Base-by-base conservation (phyloP, 75 land plant genomes). In the Cupressus sempervirens region DNA sequence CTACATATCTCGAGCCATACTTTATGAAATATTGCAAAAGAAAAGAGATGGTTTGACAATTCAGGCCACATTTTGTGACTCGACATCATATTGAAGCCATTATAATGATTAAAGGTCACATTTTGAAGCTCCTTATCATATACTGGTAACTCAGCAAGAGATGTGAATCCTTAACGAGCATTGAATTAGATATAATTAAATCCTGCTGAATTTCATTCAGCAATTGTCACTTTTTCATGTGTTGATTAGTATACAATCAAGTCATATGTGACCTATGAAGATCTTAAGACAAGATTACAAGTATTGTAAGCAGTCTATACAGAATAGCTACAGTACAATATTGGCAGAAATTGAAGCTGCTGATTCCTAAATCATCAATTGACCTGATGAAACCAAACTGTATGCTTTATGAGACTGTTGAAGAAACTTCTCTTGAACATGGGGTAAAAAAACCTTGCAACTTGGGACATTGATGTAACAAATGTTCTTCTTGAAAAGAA, bases 391-490 rank as follows among this genome's bases (percentile, higher is more conserved):
- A 84, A 67, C 83, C 88, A 40, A 90, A 90, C 43, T 88, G 88
- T 43, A 87, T 87, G 20, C 58, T 85, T 46, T 86, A 90, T 82
- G 91, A 90, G 67, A 82, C 83, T 84, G 67, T 80, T 34, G 30
- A 70, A 87, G 97, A 90, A 10, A 83, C 73, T 23, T 91, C 95
- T 52, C 85, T 79, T 67, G 86, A 82, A 26, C 80, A 45, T 0
- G 97, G 94, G 89, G 94, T 92, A 41, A 85, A 97, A 92, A 87
- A 90, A 79, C 82, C 90, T 93, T 68, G 97, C 94, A 14, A 90
- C 93, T 29, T 97, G 99, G 99, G 99, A 97, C 62, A 86, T 93
- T 76, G 94, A 97, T 40, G 89, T 92, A 14, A 90, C 94, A 0
- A 94, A 93, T 36, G 93, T 92, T 65, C 52, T 96, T 82, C 91